Percentiles rank a stretch among this genome's conserved stretches.
These are phyloP conservation scores for Fusarium tuaranense DNA, from an alignment of 2,329 filamentous ascomycete genomes.

Conservation along the genomic window DNA sequence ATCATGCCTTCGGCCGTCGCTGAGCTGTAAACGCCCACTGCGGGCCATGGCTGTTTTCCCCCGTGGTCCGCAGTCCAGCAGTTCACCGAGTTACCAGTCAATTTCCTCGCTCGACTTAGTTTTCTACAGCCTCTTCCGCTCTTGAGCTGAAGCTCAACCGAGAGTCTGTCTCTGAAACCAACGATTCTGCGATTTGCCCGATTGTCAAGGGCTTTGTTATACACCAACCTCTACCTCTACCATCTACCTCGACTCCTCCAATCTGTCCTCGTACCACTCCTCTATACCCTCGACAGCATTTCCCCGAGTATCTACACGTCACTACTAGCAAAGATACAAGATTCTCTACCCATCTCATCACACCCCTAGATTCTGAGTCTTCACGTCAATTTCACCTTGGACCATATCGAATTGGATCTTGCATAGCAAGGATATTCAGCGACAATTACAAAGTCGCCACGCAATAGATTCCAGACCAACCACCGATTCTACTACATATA, in stretches of 20 bases:
- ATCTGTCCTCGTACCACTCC: neutral
- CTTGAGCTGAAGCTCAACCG: slow-evolving; percentile 51
- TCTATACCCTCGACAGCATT: slow-evolving; percentile 1
- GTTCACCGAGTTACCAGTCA: slow-evolving; percentile 79
- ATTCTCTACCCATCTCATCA: neutral
- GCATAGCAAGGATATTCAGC: neutral
- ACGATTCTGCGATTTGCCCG: slow-evolving; percentile 47
- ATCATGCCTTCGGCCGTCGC: slow-evolving; percentile 80
- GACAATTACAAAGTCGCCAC: neutral
- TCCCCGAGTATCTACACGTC: slow-evolving; percentile 1
- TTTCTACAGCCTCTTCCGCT: slow-evolving; percentile 69
- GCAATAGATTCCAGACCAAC: neutral
- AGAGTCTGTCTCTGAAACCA: slow-evolving; percentile 55
- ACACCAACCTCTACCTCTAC: slow-evolving; percentile 9
- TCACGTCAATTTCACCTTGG: neutral
- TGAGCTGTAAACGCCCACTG: slow-evolving; percentile 94
- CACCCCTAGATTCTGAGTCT: neutral
- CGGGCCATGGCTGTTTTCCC: slow-evolving; percentile 66
- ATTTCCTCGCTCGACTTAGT: slow-evolving; percentile 72
- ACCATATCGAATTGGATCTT: neutral
- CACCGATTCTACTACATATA: slow-evolving; percentile 5
- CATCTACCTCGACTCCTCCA: slow-evolving; percentile 10
- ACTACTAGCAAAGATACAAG: neutral
- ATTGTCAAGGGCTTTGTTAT: slow-evolving; percentile 44
- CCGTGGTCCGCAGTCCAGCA: slow-evolving; percentile 83